A percentile compares a stretch with the other conserved stretches of the same genome.
These are phyloP conservation scores for Didymella exigua DNA, from an alignment of 2,329 filamentous ascomycete species.

Conservation along the genomic window DNA sequence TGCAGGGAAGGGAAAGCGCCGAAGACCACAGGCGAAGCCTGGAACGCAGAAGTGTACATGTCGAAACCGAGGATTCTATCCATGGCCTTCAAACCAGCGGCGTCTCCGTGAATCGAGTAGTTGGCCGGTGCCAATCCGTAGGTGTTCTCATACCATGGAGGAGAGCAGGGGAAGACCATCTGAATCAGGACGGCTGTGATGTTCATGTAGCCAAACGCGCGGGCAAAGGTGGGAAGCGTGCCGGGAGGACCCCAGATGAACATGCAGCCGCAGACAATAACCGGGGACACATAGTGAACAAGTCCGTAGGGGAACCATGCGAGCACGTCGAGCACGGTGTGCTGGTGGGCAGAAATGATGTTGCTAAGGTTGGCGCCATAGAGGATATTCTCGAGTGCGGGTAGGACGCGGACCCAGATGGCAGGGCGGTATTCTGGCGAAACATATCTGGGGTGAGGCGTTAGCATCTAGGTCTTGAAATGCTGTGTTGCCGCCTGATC, in stretches of 20 bases:
- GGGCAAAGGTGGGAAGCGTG: conserved; percentile 81
- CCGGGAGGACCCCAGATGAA: conserved; percentile 90
- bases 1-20: conserved; percentile 94
- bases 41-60: conserved; percentile 91
- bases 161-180: conserved; percentile 88
- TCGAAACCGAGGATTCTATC: conserved; percentile 90
- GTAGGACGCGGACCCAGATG: conserved; percentile 94
- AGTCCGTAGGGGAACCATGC: conserved; percentile 95
- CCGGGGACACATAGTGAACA: conserved; percentile 85
- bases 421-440: conserved; percentile 85
- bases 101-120: conserved; percentile 88
- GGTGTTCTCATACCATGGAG: conserved; percentile 95
- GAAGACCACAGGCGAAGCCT: conserved; percentile 87
- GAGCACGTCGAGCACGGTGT: conserved; percentile 80
- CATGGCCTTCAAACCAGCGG: conserved; percentile 85
- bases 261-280: conserved; percentile 76
- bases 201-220: conserved; percentile 91
- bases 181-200: conserved; percentile 86
- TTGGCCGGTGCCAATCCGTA: conserved; percentile 90
- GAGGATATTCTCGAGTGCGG: conserved; percentile 92
- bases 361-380: conserved; percentile 97
- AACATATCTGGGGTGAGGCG: conserved; percentile 70
- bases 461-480: conserved; percentile 21
- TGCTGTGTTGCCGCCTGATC: conserved; percentile 8
- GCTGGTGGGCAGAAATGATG: conserved; percentile 88